Conservation (phyloP, 192 early-diverging fungal species). For the Pilobolus umbonatus region DNA sequence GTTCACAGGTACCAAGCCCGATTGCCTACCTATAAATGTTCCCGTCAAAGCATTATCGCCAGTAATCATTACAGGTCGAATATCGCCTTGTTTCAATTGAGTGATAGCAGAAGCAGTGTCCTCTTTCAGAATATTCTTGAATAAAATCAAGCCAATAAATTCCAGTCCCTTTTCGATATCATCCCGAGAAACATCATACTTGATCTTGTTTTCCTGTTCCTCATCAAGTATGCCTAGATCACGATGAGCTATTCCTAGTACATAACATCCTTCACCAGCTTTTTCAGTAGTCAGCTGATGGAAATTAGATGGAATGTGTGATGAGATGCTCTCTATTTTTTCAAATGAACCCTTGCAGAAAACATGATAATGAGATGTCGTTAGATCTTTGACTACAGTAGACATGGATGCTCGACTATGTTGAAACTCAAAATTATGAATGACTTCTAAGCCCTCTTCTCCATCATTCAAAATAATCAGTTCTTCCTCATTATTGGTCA, state of each 20-base stretch:
- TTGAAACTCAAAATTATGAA: conserved; percentile 69
- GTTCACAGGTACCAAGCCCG: conserved; percentile 40
- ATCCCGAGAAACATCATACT: conserved; percentile 40
- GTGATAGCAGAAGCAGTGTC: conserved; percentile 64
- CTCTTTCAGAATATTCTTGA: conserved; percentile 73
- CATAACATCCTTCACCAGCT: conserved; percentile 72
- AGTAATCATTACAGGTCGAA: conserved; percentile 78
- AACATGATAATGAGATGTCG: conserved; percentile 45
- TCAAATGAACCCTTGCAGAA: conserved; percentile 73
- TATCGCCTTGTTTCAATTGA: conserved; percentile 63
- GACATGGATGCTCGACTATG: conserved; percentile 69
- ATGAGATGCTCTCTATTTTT: conserved; percentile 56
- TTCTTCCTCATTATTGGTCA: conserved; percentile 38
- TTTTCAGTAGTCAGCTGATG: conserved; percentile 45
- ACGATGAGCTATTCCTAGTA: conserved; percentile 60
- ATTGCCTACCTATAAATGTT: conserved; percentile 62
- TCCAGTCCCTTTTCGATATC: conserved; percentile 56
- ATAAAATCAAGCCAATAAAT: conserved; percentile 61
- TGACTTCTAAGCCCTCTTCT: conserved; percentile 36
- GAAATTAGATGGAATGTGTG: conserved; percentile 54
- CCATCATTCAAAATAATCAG: conserved; percentile 24
- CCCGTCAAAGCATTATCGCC: conserved; percentile 77
- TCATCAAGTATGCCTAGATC: conserved; percentile 39
- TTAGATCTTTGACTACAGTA: conserved; percentile 52
- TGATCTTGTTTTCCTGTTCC: conserved; percentile 24